Conservation (phyloP, 2,329 filamentous ascomycete species). For the Fonsecaea monophora region DNA sequence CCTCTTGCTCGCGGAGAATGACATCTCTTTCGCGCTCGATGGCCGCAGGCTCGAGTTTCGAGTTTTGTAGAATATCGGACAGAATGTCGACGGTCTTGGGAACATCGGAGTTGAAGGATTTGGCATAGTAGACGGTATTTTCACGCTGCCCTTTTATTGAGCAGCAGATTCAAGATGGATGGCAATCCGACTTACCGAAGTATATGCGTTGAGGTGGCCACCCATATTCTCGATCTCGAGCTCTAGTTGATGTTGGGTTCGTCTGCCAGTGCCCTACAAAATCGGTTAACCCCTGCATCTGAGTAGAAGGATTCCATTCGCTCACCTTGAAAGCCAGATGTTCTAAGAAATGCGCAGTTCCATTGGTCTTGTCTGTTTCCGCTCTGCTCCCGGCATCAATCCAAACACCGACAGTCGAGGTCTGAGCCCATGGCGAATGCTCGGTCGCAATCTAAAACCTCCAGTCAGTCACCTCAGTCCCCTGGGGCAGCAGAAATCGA, state of each 20-base stretch:
- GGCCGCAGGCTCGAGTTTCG: conserved; percentile 89
- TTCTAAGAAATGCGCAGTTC: conserved; percentile 99
- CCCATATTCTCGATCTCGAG: conserved; percentile 99
- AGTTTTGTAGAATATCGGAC: conserved; percentile 98
- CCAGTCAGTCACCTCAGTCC: conserved; percentile 23
- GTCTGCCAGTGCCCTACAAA: conserved; percentile 82
- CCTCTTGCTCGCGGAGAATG: conserved; percentile 97
- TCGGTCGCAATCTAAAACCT: conserved; percentile 87
- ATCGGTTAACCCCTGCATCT: conserved; percentile 18
- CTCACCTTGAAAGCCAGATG: conserved; percentile 98
- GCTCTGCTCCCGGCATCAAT: conserved; percentile 98
- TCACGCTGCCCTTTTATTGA: conserved; percentile 70
- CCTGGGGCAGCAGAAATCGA: neutral
- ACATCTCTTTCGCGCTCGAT: conserved; percentile 99
- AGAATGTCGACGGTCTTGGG: conserved; percentile 97
- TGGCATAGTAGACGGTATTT: conserved; percentile 99
- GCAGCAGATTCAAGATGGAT: conserved; percentile 27
- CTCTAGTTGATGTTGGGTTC: conserved; percentile 96
- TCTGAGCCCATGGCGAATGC: conserved; percentile 97
- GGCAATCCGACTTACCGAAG: conserved; percentile 73
- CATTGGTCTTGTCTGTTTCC: conserved; percentile 98
- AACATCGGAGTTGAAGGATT: conserved; percentile 97
- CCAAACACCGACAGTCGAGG: conserved; percentile 97
- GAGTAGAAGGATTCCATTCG: conserved; percentile 22
- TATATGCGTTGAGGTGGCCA: conserved; percentile 98